Evolutionary conservation across 768 basidiomycete genomes (phyloP).

Genomic region (Ramaria rubella): DNA sequence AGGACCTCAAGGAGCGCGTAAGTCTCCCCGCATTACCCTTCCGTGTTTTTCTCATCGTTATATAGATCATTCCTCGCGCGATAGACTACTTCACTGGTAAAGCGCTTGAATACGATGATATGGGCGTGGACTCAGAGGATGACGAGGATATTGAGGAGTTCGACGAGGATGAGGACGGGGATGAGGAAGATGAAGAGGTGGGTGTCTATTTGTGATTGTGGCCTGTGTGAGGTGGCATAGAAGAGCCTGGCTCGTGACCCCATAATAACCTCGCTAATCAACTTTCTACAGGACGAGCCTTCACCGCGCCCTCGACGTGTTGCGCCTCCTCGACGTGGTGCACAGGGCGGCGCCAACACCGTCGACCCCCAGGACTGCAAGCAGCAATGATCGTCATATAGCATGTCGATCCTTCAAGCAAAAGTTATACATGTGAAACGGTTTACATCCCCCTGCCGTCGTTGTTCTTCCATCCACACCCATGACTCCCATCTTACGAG

Average conservation of each 20-base stretch:
- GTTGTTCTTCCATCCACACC: too few relatives aligned
- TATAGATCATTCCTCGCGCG: slow-evolving; percentile 86
- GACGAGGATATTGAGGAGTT: slow-evolving; percentile 24
- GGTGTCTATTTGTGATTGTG: slow-evolving; percentile 15
- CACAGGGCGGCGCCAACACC: slow-evolving; percentile 31
- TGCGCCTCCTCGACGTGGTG: slow-evolving; percentile 51
- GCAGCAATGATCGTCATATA: slow-evolving; percentile 68
- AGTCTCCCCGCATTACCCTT: slow-evolving; percentile 13
- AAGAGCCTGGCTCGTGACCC: neutral
- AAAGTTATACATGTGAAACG: too few relatives aligned
- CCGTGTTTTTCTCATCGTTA: neutral
- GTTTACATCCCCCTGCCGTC: too few relatives aligned
- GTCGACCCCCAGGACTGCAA: slow-evolving; percentile 85
- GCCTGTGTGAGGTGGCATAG: neutral
- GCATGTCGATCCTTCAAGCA: too few relatives aligned
- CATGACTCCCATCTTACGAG: too few relatives aligned
- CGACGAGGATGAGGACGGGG: slow-evolving; percentile 34
- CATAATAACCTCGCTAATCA: neutral
- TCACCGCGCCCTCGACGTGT: slow-evolving; percentile 48
- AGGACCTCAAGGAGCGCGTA: slow-evolving; percentile 96
- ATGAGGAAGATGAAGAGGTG: slow-evolving; percentile 55
- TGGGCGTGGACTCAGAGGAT: slow-evolving; percentile 34
- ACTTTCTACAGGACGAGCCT: slow-evolving; percentile 45
- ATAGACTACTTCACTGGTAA: slow-evolving; percentile 98
- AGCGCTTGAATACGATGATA: slow-evolving; percentile 70